Evolutionary conservation across 1,284 basidiomycete genomes (phyloP), one percentile per base, ranked within the genome.

Genomic region (Cystobasidium sp.): DNA sequence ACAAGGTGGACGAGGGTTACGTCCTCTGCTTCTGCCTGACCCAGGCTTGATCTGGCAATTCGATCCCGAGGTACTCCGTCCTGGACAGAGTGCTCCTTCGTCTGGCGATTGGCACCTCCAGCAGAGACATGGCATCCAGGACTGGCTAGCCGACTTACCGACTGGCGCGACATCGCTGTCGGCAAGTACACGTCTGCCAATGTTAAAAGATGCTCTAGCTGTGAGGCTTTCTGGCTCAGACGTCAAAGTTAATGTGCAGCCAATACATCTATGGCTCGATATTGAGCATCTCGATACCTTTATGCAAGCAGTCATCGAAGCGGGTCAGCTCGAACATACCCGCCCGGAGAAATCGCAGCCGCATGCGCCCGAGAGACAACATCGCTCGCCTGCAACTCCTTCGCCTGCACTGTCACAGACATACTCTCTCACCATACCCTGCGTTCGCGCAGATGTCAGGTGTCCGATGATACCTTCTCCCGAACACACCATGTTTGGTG

Each of bases 21-120:
- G 81, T 55, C 83, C 84, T 1, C 80, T 84, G 0, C 53, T 84
- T 16, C 76, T 84, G 18, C 82, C 83, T 47, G 83, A 84, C 68
- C 68, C 78, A 2, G 80, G 80, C 46, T 76, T 84, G 4, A 68
- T 78, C 0, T 78, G 78, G 56, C 81, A 83, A 68, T 82, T 83
- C 74, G 80, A 81, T 41, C 55, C 79, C 2, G 69, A 68, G 6
- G 67, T 66, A 1, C 58, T 76, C 0, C 62, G 75, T 1, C n/a
- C 68, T n/a, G 65, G 51, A 8, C 81, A 82, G 61, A 81, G 81
- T 0, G 79, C 80, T 31, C 83, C 82, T 62, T 81, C 82, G 37
- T 76, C 74, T 3, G 78, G 80, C 18, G 82, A 84, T 68, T 83
- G 83, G 83, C 39, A 24, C 18, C 9, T 22, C 22, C 49, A 20